A percentile compares a stretch with the other conserved stretches of the same genome.
Conservation (phyloP, 225 moss, liverwort and hornwort species). For the Pleurozium schreberi region DNA sequence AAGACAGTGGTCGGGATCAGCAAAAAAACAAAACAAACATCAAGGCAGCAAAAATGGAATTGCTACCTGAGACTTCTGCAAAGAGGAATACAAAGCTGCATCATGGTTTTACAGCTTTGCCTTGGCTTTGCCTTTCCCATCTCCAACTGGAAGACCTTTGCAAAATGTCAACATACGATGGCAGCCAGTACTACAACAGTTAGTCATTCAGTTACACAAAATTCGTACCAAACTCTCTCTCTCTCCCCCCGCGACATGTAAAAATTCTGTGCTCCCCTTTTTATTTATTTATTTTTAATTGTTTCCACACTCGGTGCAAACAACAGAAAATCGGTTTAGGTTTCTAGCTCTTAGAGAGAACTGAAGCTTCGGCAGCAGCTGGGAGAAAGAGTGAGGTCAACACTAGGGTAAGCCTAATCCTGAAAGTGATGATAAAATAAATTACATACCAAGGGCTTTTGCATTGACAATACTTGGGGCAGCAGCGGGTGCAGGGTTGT, state of each 20-base stretch:
- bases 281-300: not conserved
- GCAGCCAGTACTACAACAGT: conserved; percentile 16
- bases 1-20: conserved; percentile 1
- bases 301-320: not conserved
- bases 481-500: conserved; percentile 47
- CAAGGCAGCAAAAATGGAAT: not conserved
- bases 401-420: not conserved
- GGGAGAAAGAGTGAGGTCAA: not conserved
- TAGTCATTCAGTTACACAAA: conserved; percentile 2
- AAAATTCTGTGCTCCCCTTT: not conserved
- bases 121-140: conserved; percentile 44
- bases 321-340: not conserved
- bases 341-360: not conserved
- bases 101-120: conserved; percentile 33
- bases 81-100: conserved; percentile 12
- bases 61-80: not conserved
- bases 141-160: conserved; percentile 51
- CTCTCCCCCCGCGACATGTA: not conserved
- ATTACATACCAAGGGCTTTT: conserved; percentile 73
- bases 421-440: conserved; percentile 1
- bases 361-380: not conserved
- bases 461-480: conserved; percentile 95
- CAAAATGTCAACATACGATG: conserved; percentile 17
- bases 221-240: not conserved
- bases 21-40: too few relatives aligned